These are phyloP conservation scores for Eremochloa ophiuroides DNA, from an alignment of 176 grass and related monocot species.

Conservation along the genomic window DNA sequence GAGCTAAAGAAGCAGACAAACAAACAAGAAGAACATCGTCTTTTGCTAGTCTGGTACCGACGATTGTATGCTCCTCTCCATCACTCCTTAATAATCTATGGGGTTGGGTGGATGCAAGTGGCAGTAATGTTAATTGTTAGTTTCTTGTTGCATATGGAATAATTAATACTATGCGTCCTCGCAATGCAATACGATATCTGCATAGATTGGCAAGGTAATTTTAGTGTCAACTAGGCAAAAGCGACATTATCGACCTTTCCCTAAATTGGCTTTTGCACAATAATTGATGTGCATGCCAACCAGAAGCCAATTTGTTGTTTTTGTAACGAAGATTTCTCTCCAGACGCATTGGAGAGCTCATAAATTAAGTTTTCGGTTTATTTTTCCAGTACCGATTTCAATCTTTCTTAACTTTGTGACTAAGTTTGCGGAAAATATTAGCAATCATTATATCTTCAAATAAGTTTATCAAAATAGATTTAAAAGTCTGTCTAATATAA, in stretches of 20 bases:
- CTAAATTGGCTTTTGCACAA: not conserved
- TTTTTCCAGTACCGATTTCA: no score
- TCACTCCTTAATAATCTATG: not conserved
- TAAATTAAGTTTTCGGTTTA: not conserved
- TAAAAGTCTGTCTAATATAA: no score
- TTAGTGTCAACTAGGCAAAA: conserved; percentile 12
- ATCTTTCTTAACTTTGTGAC: no score
- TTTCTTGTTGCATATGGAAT: conserved; percentile 12
- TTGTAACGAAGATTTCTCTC: conserved; percentile 27
- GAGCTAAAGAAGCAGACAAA: not conserved
- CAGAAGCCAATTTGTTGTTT: conserved; percentile 8
- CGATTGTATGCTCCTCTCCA: not conserved
- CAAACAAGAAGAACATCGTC: not conserved
- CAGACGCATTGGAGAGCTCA: conserved; percentile 1
- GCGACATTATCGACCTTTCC: not conserved
- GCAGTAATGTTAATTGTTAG: not conserved
- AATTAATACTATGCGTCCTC: not conserved
- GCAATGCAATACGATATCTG: not conserved
- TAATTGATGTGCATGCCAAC: conserved; percentile 13
- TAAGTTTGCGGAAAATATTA: no score
- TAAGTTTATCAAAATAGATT: no score
- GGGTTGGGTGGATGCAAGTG: not conserved
- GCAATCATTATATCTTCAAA: no score
- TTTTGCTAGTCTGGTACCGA: not conserved
- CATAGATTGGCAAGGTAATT: not conserved